Base-by-base conservation (phyloP, 192 early-diverging fungal species). In the Cladochytrium replicatum region DNA sequence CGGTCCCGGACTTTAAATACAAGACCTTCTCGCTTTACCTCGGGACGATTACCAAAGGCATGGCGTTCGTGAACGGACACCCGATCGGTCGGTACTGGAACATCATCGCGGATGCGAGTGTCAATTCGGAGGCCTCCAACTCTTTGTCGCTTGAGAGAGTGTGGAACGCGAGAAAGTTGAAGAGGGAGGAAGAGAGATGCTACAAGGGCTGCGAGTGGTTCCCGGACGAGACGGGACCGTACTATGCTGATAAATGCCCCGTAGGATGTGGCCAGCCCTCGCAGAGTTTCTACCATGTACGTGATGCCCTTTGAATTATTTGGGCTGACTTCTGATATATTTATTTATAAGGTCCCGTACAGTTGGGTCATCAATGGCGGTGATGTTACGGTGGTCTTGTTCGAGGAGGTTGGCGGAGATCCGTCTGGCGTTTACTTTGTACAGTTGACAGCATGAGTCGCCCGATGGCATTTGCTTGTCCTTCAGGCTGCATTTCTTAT, bases 381-480 rank as follows among this genome's bases (percentile, higher is more conserved):
- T 9, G 45, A 49, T 24, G 43, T 64, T 9, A 53, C 47, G 30
- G 46, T 64, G 17, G 61, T 65, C 0, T 31, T 68, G 27, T 68
- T 64, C 50, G 66, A 68, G 21, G 66, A 68, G 40, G 11, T 21
- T 17, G 58, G 61, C 6, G 66, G 66, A 13, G 61, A 68, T 62
- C 61, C 61, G n/a, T 29, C 40, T 41, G 56, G 61, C 2, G 32
- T 68, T 13, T 29, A 22, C 17, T 24, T 64, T 28, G 57, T 40
- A 26, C 51, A 41, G 4, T 42, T 64, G 43, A n/a, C 57, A 15
- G 61, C 55, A 32, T 61, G n/a, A n/a, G n/a, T n/a, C n/a, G n/a
- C n/a, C n/a, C n/a, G n/a, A n/a, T n/a, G n/a, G n/a, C n/a, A n/a
- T n/a, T n/a, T n/a, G n/a, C n/a, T n/a, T n/a, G n/a, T n/a, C n/a